Evolutionary conservation across 768 basidiomycete species (phyloP), one percentile per base, ranked within the genome.

Genomic region (Porphyrellus cyaneotinctus): DNA sequence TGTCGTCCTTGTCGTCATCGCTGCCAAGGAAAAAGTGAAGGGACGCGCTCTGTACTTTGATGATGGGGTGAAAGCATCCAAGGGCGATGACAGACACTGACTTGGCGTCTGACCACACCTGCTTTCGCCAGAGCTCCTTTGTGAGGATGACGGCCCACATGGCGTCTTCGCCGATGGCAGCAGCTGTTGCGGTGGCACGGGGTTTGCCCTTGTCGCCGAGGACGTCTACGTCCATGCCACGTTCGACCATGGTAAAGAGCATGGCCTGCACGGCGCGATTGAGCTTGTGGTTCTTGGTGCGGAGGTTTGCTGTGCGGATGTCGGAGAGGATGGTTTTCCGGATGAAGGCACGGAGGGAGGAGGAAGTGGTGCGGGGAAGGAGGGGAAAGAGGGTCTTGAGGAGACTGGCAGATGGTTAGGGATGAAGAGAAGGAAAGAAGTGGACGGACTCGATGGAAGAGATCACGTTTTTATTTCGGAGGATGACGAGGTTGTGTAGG

Each of bases 61-160:
- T 77, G 36, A 87, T 81, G 22, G 97, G 94, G 68, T 99, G 95
- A 66, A 93, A 90, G 69, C 93, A 95, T 7, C 91, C 95, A 36
- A 91, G 76, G 0, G 91, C 83, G 58, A 95, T 79, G 65, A 99
- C 95, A 8, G 95, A 84, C 14, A 98, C 93, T 2, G 93, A 81
- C 73, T 97, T 97, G 3, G 85, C 80, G 64, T 97, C 95, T 46
- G 81, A 84, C 92, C 97, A 99, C 24, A 94, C 80, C 36, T 85
- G 82, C 72, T 95, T 97, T 65, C 81, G 81, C 97, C 95, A 98
- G 14, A 98, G 75, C 62, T 98, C 94, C 68, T 90, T 89, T 17
- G 92, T 90, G 49, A 98, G 72, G 38, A 95, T 86, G 45, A 99
- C 85, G 5, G 97, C 95, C 95, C 95, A 98, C 85, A 97, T 89